These are phyloP conservation scores for Fusarium foetens DNA, from an alignment of 2,329 filamentous ascomycete genomes.

Conservation along the genomic window DNA sequence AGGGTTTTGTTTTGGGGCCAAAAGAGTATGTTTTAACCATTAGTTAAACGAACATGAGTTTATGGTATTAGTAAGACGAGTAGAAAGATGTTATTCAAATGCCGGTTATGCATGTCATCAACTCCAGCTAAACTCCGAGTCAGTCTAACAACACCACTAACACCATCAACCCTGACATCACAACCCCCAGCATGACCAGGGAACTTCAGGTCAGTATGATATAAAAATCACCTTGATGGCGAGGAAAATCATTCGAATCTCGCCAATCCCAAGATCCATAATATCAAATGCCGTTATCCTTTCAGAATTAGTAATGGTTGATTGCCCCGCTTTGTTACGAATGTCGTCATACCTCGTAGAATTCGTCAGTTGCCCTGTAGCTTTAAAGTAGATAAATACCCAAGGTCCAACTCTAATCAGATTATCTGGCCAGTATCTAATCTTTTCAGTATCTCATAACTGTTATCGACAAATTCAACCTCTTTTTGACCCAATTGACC, in stretches of 20 bases:
- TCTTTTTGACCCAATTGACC: background rate
- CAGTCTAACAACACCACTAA: background rate
- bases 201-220: background rate
- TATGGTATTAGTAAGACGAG: background rate
- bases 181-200: background rate
- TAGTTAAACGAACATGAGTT: background rate
- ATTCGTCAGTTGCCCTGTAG: background rate
- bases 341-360: conserved; percentile 33
- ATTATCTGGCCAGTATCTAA: background rate
- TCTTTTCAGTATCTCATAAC: background rate
- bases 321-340: conserved; percentile 26
- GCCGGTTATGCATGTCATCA: background rate
- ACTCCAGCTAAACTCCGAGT: background rate
- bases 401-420: background rate
- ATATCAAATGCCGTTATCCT: conserved; percentile 13
- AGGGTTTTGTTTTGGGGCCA: background rate
- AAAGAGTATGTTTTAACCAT: background rate
- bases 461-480: background rate
- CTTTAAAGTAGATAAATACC: conserved; percentile 11
- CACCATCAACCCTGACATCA: background rate
- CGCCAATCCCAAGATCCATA: background rate
- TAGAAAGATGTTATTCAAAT: background rate
- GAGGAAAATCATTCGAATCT: background rate
- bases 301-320: conserved; percentile 24
- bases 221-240: conserved; percentile 7